Base-by-base conservation (phyloP, 75 land plant genomes). In the Pinus tabuliformis region DNA sequence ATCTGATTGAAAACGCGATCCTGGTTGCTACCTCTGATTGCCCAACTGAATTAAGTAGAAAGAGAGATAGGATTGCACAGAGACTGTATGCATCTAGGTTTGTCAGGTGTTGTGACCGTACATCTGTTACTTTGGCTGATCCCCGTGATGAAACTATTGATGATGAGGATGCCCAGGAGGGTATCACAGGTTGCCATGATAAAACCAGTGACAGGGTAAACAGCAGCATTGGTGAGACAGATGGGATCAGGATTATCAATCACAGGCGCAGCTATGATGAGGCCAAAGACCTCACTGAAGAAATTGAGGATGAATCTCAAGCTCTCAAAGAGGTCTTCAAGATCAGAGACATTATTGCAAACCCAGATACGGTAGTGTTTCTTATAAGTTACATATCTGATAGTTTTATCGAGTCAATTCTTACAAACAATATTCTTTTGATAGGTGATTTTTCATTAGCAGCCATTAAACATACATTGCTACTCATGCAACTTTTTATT, bases 231-330 rank as follows among this genome's bases (percentile, higher is more conserved):
- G 76, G 78, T 17, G 83, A 66, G 36, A 26, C 73, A 54, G 70
- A 52, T 70, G 16, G 18, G 79, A 73, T 76, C 21, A 79, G 73
- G 28, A 28, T 79, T 33, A 82, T 81, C 73, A 83, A 79, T 75
- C 80, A 60, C 59, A 86, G 89, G 72, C 78, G 57, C 59, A 86
- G 89, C 78, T 79, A 74, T 72, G 83, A 80, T 4, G 92, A 90
- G 30, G 89, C 82, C 18, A 89, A 90, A 73, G 92, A 87, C n/a
- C 78, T 90, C 60, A 88, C 86, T 16, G 84, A 91, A 71, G 90
- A 88, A 76, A 86, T 91, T 75, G 90, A 91, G 30, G 86, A 88
- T 42, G 82, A 82, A 76, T 59, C 61, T 68, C 78, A 78, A 71
- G 59, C 77, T 75, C 30, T 80, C 52, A 81, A 36, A 4, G 92